phyloP scores from a whole-genome alignment of 345 rosid species.

The Sonneratia alba region DNA sequence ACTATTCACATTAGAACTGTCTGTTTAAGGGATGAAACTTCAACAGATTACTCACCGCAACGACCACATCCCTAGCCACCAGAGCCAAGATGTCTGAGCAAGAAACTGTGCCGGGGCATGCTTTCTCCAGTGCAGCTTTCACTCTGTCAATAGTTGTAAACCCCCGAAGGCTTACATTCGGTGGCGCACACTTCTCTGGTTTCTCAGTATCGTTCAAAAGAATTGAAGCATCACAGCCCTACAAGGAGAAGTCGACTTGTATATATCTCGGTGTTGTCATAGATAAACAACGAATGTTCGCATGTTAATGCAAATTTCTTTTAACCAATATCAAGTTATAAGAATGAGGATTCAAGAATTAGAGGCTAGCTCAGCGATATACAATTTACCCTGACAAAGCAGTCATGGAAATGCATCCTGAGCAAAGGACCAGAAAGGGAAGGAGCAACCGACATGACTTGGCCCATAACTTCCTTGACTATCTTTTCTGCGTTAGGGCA shows the following conservation, averaged over 20 bases:
- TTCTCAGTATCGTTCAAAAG: conserved; percentile 40
- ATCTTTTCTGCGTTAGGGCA: conserved; percentile 44
- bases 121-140: conserved; percentile 51
- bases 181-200: conserved; percentile 41
- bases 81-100: conserved; percentile 69
- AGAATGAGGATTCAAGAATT: background rate
- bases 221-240: conserved; percentile 92
- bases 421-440: conserved; percentile 49
- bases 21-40: too few relatives aligned
- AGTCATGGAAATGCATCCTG: conserved; percentile 76
- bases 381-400: conserved; percentile 50
- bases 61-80: conserved; percentile 46
- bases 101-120: conserved; percentile 67
- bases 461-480: conserved; percentile 18
- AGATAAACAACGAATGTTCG: background rate
- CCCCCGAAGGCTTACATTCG: conserved; percentile 58
- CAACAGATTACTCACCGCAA: conserved; percentile 19
- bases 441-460: conserved; percentile 29
- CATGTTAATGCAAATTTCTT: background rate
- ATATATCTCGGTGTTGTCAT: too few relatives aligned
- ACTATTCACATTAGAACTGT: background rate
- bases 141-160: conserved; percentile 45
- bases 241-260: background rate
- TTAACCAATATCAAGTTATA: background rate
- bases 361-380: background rate